Percentiles rank a stretch among this genome's conserved stretches.
phyloP scores from a whole-genome alignment of 2,329 filamentous ascomycete genomes.

The Venturia aucupariae region DNA sequence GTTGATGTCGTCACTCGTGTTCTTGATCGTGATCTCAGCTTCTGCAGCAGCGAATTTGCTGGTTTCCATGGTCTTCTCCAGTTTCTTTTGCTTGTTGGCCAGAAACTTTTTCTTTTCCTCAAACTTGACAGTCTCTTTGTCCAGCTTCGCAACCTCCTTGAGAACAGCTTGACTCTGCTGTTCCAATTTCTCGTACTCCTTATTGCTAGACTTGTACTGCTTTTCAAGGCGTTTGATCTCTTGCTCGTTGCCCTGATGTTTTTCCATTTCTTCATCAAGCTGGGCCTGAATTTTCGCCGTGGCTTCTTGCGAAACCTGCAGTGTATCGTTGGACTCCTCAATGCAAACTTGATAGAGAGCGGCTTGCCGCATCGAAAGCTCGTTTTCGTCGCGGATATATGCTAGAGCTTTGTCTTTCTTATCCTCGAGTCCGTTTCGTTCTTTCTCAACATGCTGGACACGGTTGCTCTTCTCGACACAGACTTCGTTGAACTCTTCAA shows the following conservation, averaged over 20 bases:
- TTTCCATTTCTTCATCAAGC: conserved; percentile 78
- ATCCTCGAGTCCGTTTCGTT: conserved; percentile 84
- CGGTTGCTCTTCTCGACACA: conserved; percentile 92
- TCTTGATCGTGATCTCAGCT: conserved; percentile 66
- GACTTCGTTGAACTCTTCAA: conserved; percentile 86
- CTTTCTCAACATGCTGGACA: conserved; percentile 96
- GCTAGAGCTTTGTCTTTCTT: conserved; percentile 93
- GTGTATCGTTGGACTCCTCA: conserved; percentile 78
- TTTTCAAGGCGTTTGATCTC: conserved; percentile 85
- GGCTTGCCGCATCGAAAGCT: conserved; percentile 79
- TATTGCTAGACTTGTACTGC: conserved; percentile 70
- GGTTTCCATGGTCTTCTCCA: conserved; percentile 75
- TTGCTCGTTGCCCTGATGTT: conserved; percentile 81
- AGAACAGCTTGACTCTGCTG: conserved; percentile 69
- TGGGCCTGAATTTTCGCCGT: conserved; percentile 84
- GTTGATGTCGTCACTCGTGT: conserved; percentile 70
- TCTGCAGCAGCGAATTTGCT: conserved; percentile 67
- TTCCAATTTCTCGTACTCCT: conserved; percentile 73
- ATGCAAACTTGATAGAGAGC: conserved; percentile 89
- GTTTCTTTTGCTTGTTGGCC: conserved; percentile 81
- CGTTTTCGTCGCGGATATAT: conserved; percentile 87
- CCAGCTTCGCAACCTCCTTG: conserved; percentile 85
- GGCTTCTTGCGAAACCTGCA: conserved; percentile 79
- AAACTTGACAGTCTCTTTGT: conserved; percentile 94
- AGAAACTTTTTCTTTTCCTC: conserved; percentile 97